Evolutionary conservation across 2,329 filamentous ascomycete species (phyloP).

Genomic region (Pseudogymnoascus destructans): DNA sequence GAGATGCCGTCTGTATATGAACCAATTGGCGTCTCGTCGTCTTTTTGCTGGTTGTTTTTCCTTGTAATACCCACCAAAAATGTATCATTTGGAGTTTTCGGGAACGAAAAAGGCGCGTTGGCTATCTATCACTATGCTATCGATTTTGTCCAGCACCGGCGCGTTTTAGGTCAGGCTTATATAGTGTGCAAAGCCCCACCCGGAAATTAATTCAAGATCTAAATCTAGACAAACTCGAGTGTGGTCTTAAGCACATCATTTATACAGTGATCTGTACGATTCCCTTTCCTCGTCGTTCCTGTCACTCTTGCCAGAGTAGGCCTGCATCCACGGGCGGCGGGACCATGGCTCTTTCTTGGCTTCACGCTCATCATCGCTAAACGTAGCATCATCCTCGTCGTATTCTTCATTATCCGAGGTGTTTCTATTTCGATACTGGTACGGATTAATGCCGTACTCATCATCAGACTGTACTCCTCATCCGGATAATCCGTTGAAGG

Average conservation of each 20-base stretch:
- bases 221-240: background rate
- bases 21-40: background rate
- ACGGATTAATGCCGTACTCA: conserved; percentile 44
- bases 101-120: background rate
- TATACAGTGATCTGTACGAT: background rate
- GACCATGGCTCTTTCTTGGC: conserved; percentile 21
- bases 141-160: background rate
- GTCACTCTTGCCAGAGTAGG: background rate
- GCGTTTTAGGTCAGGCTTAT: background rate
- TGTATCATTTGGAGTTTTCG: background rate
- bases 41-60: background rate
- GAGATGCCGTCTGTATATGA: background rate
- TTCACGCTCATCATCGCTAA: conserved; percentile 21
- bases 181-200: background rate
- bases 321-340: conserved; percentile 13
- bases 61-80: background rate
- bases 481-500: conserved; percentile 72
- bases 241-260: background rate
- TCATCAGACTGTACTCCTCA: conserved; percentile 64
- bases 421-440: conserved; percentile 36
- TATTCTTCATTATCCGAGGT: conserved; percentile 24
- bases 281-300: conserved; percentile 5
- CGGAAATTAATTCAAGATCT: background rate
- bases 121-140: background rate
- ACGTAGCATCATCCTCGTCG: conserved; percentile 15